These are phyloP conservation scores for Leishmania aethiopica DNA, from an alignment of 208 protist genomes.

Conservation along the genomic window DNA sequence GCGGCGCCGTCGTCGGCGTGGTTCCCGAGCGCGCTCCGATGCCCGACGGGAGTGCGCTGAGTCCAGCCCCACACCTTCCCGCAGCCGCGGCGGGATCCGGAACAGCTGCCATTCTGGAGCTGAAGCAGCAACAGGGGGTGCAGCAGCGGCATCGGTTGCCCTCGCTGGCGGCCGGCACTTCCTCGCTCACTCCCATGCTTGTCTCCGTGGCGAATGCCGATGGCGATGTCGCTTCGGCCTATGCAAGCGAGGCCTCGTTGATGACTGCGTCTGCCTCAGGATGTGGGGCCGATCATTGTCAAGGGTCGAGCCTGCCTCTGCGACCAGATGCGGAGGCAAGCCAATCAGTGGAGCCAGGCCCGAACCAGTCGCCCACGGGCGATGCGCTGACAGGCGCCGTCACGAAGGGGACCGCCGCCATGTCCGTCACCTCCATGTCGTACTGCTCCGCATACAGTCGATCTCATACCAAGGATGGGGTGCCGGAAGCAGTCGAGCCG, in stretches of 20 bases:
- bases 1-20: background rate
- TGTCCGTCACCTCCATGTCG: slow-evolving; percentile 12
- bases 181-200: background rate
- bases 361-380: background rate
- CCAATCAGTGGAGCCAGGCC: slow-evolving; percentile 1
- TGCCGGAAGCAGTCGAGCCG: background rate
- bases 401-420: background rate
- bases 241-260: background rate
- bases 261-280: background rate
- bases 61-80: slow-evolving; percentile 20
- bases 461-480: background rate
- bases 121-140: slow-evolving; percentile 25
- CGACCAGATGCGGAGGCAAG: slow-evolving; percentile 6
- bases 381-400: background rate
- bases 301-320: background rate
- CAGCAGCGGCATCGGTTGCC: background rate
- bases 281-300: background rate
- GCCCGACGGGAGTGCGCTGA: too few species aligned
- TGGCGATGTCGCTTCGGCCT: background rate
- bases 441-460: slow-evolving; percentile 21
- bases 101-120: slow-evolving; percentile 32
- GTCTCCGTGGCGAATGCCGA: background rate
- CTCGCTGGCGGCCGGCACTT: background rate
- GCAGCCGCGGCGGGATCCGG: slow-evolving; percentile 39
- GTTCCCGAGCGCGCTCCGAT: background rate